These are phyloP conservation scores for Pseudocercospora eumusae DNA, from an alignment of 2,329 filamentous ascomycete genomes.

Conservation along the genomic window DNA sequence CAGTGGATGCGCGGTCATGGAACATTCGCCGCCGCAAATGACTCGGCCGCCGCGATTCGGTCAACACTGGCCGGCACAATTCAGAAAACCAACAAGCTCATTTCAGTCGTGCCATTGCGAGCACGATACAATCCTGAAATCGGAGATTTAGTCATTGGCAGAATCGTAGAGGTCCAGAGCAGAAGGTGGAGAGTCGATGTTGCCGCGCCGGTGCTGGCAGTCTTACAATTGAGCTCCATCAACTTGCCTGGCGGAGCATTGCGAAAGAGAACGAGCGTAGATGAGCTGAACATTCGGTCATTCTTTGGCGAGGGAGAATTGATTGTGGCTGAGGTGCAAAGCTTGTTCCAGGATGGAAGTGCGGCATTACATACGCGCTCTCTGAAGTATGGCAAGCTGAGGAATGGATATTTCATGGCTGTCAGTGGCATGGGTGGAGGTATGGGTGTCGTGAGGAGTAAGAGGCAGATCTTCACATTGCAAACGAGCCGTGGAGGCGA, in stretches of 20 bases:
- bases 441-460: conserved; percentile 77
- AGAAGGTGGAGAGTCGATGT: conserved; percentile 95
- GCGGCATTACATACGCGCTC: conserved; percentile 87
- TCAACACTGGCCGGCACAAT: conserved; percentile 90
- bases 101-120: conserved; percentile 85
- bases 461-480: conserved; percentile 86
- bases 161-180: conserved; percentile 92
- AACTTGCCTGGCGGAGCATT: conserved; percentile 93
- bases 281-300: conserved; percentile 94
- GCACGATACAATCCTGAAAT: conserved; percentile 95
- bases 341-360: conserved; percentile 79
- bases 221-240: conserved; percentile 82
- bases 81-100: conserved; percentile 92
- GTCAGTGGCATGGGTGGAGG: conserved; percentile 76
- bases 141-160: conserved; percentile 89
- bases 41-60: conserved; percentile 67
- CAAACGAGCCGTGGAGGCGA: conserved; percentile 62
- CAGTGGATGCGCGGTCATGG: conserved; percentile 99
- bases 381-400: conserved; percentile 90
- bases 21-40: conserved; percentile 67
- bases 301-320: conserved; percentile 96
- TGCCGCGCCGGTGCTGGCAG: conserved; percentile 79
- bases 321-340: conserved; percentile 91
- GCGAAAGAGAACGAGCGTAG: conserved; percentile 86
- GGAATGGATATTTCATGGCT: conserved; percentile 86